phyloP scores from a whole-genome alignment of 208 protist species.

The Entamoeba invadens region DNA sequence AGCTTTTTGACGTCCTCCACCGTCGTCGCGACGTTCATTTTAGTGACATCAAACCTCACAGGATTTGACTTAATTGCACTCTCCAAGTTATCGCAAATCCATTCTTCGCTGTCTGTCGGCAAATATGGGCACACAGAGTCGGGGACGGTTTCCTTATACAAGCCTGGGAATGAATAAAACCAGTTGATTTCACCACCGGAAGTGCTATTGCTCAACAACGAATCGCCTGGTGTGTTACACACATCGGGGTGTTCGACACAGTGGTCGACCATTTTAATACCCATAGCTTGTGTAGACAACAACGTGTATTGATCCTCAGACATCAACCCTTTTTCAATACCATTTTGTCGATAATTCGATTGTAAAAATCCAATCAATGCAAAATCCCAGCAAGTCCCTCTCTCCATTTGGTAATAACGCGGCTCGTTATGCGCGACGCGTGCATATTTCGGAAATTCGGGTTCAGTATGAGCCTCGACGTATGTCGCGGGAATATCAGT shows the following conservation, averaged over 20 bases:
- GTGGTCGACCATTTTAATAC: not conserved
- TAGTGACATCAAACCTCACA: not conserved
- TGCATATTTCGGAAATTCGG: not conserved
- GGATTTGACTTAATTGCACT: not conserved
- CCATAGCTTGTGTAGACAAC: slow-evolving; percentile 10
- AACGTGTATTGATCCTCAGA: not conserved
- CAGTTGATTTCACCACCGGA: not conserved
- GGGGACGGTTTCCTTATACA: not conserved
- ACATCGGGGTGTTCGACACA: not conserved
- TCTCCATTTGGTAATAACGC: not conserved
- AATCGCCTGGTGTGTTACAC: not conserved
- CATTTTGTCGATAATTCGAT: slow-evolving; percentile 4
- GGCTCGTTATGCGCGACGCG: not conserved
- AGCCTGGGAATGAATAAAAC: not conserved
- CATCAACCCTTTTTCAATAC: slow-evolving; percentile 8
- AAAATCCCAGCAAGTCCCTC: slow-evolving; percentile 5
- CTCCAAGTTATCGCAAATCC: not conserved
- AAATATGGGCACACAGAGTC: not conserved
- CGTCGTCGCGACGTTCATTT: not conserved
- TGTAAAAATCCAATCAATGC: not conserved
- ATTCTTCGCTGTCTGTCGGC: not conserved
- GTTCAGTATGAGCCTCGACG: not conserved
- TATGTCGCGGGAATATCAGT: not conserved
- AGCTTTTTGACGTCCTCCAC: not conserved
- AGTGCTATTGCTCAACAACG: not conserved